These are phyloP conservation scores for Lachancea thermotolerans DNA, from an alignment of 805 yeast genomes.

Conservation along the genomic window DNA sequence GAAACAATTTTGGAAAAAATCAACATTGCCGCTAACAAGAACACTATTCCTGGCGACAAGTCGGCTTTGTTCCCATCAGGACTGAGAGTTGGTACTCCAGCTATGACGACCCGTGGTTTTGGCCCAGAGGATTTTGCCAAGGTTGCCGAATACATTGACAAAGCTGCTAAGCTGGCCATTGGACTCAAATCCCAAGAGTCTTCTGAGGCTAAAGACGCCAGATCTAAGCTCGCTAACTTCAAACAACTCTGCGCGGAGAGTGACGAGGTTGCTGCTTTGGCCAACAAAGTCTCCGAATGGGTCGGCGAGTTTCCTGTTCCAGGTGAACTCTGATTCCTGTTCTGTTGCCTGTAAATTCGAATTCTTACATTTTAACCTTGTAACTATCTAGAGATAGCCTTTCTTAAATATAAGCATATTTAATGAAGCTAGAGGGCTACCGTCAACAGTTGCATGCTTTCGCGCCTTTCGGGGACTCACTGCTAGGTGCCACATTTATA, in stretches of 20 bases:
- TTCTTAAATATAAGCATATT: no score
- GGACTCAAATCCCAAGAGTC: slow-evolving; percentile 45
- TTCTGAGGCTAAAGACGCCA: slow-evolving; percentile 48
- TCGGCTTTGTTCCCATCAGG: slow-evolving; percentile 97
- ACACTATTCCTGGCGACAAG: slow-evolving; percentile 93
- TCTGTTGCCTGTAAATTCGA: neutral
- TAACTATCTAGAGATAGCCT: neutral
- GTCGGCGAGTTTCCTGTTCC: slow-evolving; percentile 80
- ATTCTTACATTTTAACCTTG: neutral
- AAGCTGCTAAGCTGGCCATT: slow-evolving; percentile 65
- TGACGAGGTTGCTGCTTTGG: slow-evolving; percentile 52
- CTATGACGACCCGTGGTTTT: slow-evolving; percentile 96
- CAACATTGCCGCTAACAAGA: slow-evolving; percentile 93
- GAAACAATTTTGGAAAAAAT: slow-evolving; percentile 84
- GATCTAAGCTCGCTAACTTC: slow-evolving; percentile 59
- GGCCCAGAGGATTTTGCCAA: slow-evolving; percentile 67
- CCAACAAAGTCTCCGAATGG: slow-evolving; percentile 64
- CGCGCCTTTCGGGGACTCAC: neutral
- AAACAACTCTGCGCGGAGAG: slow-evolving; percentile 61
- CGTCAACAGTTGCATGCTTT: neutral
- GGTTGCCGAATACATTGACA: slow-evolving; percentile 74
- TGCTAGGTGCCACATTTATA: no score
- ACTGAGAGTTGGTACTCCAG: slow-evolving; percentile 95
- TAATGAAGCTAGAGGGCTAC: no score
- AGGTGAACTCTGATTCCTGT: slow-evolving; percentile 48